phyloP scores from a whole-genome alignment of 2,329 filamentous ascomycete genomes.

The Fusarium piperis region DNA sequence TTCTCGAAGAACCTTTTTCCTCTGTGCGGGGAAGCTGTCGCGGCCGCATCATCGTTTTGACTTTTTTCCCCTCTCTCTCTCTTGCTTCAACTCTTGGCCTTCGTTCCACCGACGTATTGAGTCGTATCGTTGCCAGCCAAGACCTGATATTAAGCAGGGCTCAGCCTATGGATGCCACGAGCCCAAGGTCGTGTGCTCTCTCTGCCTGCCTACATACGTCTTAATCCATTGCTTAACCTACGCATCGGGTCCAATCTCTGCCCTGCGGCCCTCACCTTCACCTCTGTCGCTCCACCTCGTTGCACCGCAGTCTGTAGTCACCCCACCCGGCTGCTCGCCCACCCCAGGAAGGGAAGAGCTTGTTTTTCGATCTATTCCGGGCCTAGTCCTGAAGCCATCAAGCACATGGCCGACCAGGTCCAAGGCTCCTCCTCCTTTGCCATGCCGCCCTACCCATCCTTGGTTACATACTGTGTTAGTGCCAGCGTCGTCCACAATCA shows the following conservation, averaged over 20 bases:
- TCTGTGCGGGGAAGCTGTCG: conserved; percentile 16
- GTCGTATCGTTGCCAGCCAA: neutral
- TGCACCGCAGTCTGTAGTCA: conserved; percentile 1
- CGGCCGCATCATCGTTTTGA: conserved; percentile 12
- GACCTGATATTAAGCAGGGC: neutral
- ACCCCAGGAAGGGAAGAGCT: neutral
- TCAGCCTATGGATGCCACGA: neutral
- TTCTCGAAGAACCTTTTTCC: conserved; percentile 13
- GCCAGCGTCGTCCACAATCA: neutral
- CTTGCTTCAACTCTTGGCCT: conserved; percentile 3
- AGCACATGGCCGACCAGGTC: conserved; percentile 9
- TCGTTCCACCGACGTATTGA: neutral
- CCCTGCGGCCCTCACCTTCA: neutral
- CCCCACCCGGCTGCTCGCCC: neutral
- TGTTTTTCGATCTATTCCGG: neutral
- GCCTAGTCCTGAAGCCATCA: neutral
- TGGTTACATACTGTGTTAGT: neutral
- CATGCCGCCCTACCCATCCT: conserved; percentile 3
- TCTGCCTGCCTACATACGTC: neutral
- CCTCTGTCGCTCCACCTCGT: conserved; percentile 10
- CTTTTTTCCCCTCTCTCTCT: neutral
- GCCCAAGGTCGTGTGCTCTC: neutral
- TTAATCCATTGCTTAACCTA: neutral
- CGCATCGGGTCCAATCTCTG: neutral
- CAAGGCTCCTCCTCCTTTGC: conserved; percentile 1